These are phyloP conservation scores for Cystobasidiopsis lactophilus DNA, from an alignment of 768 basidiomycete genomes.

Conservation along the genomic window DNA sequence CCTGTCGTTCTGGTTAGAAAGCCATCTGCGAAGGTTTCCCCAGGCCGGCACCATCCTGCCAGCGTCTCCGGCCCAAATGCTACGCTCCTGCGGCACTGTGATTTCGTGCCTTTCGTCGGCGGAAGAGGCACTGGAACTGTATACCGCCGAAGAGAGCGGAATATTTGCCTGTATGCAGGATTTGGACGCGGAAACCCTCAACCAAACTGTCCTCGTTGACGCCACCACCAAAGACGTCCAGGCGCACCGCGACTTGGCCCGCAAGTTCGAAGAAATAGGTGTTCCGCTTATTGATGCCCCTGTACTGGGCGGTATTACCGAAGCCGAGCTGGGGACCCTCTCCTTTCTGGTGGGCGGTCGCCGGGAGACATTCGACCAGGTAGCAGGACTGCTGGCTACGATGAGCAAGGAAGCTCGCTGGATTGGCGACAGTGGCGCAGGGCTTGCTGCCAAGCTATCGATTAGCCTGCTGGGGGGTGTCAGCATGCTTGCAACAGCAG, in stretches of 20 bases:
- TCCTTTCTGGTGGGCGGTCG: too few relatives aligned
- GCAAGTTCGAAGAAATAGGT: background rate
- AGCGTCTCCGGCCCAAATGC: conserved; percentile 39
- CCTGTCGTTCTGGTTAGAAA: too few relatives aligned
- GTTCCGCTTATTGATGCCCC: background rate
- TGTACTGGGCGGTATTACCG: background rate
- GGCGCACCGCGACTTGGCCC: background rate
- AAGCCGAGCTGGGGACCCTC: background rate
- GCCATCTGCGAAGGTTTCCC: too few relatives aligned
- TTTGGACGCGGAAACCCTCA: conserved; percentile 20
- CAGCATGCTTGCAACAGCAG: conserved; percentile 24
- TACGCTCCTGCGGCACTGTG: conserved; percentile 30
- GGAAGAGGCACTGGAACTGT: conserved; percentile 62
- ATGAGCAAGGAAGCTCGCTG: background rate
- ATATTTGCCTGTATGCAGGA: conserved; percentile 43
- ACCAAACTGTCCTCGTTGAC: background rate
- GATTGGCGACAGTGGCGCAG: background rate
- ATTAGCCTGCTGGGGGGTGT: conserved; percentile 55
- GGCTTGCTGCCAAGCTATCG: conserved; percentile 57
- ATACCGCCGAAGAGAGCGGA: conserved; percentile 33
- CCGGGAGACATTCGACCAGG: too few relatives aligned
- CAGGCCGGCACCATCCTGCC: too few relatives aligned
- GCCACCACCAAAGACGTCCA: background rate
- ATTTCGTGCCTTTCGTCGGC: conserved; percentile 85
- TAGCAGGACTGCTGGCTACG: too few relatives aligned